Evolutionary conservation across 164 flowering plant genomes (phyloP), one percentile per base, ranked within the genome.

Genomic region (Protea cynaroides): DNA sequence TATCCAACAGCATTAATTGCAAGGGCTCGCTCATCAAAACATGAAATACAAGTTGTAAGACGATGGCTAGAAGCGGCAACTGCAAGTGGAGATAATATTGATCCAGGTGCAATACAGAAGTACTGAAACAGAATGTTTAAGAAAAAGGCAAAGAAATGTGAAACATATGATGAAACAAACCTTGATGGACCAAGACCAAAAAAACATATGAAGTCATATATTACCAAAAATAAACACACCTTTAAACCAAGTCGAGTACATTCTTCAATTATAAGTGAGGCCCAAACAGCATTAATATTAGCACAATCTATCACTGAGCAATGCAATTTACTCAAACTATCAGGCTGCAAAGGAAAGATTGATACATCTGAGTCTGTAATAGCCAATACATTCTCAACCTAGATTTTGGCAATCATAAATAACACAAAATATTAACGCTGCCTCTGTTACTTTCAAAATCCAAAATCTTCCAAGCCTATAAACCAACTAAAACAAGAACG

Each of bases 21-120:
- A 68, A 89, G 90, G 29, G 96, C 91, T 14, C 96, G 92, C 64
- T 91, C 96, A 71, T 94, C 99, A 80, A 69, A 85, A 74, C 99
- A 94, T 70, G 82, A 80, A 66, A 83, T 75, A 75, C 97, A 91
- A 40, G 83, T 84, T 58, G 80, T 76, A 46, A 70, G 76, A 25
- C 89, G 89, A 75, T 94, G 97, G 58, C 75, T 58, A 12, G 96
- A 74, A 63, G 96, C 99, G 72, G 99, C 95, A 69, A 94, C 68
- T 34, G 99, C 88, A 71, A 94, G 90, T 15, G 92, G 95, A 68
- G 97, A 91, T 60, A 96, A 94, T 68, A 97, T 84, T 74, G 97
- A 94, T 59, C 99, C 99, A 49, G 99, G 99, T 68, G 99, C 99
- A 75, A 94, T 67, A 80, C 96, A 94, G 75, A 94, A 86, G 65